phyloP scores from a whole-genome alignment of 441 rosid genomes.

The Erysimum cheiri region DNA sequence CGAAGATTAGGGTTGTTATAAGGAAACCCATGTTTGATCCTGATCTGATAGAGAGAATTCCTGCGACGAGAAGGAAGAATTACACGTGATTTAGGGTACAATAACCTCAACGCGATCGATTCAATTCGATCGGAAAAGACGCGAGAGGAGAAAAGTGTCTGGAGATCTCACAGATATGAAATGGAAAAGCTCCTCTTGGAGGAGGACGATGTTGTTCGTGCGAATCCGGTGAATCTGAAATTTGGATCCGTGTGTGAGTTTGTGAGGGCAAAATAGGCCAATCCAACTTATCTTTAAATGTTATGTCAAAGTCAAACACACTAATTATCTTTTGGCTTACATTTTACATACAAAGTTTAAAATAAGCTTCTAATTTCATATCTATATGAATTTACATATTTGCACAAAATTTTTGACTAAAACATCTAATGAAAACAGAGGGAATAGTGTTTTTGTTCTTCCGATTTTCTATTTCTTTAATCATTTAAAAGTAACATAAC shows the following conservation, averaged over 20 bases:
- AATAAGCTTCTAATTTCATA: not conserved
- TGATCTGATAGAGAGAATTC: conserved; percentile 26
- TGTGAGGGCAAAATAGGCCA: conserved; percentile 37
- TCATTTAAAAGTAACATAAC: conserved; percentile 22
- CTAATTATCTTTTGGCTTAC: not conserved
- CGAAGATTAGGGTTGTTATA: conserved; percentile 82
- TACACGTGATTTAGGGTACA: conserved; percentile 26
- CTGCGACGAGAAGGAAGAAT: conserved; percentile 31
- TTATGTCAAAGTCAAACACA: not conserved
- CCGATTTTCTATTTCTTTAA: conserved; percentile 28
- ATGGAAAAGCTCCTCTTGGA: conserved; percentile 29
- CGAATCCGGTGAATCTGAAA: conserved; percentile 36
- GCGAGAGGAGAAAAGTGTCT: conserved; percentile 24
- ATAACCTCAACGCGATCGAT: conserved; percentile 16
- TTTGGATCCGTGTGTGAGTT: conserved; percentile 35
- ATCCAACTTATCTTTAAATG: conserved; percentile 21
- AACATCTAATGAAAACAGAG: not conserved
- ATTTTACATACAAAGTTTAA: not conserved
- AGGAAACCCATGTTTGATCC: conserved; percentile 80
- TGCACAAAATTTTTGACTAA: not conserved
- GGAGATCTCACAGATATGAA: conserved; percentile 41
- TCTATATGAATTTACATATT: too few relatives aligned
- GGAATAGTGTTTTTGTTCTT: not conserved
- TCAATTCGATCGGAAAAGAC: conserved; percentile 16
- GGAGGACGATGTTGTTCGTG: conserved; percentile 31